Percentiles rank a stretch among this genome's conserved stretches.
phyloP scores from a whole-genome alignment of 768 basidiomycete species.

The Phylloporus rhodoxanthus region DNA sequence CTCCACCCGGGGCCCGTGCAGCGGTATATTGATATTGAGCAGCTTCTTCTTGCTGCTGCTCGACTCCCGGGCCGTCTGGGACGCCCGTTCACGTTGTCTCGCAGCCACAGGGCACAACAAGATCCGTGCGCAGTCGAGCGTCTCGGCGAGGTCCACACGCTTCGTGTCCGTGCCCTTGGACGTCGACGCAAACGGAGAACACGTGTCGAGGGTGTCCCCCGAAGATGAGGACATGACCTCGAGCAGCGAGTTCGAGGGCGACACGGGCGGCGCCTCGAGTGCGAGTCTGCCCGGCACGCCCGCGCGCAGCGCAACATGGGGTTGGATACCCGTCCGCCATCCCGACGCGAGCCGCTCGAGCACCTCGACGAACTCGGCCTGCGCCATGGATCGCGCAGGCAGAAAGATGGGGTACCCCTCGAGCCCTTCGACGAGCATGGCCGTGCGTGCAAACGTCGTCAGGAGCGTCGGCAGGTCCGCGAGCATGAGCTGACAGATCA shows the following conservation, averaged over 20 bases:
- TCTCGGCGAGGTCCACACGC: constrained; percentile 42
- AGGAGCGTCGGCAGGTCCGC: constrained; percentile 64
- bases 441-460: constrained; percentile 59
- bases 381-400: constrained; percentile 82
- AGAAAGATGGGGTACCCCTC: constrained; percentile 88
- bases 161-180: constrained; percentile 7
- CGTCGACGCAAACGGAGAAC: constrained; percentile 17
- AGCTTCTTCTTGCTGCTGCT: constrained; percentile 49
- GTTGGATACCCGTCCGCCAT: constrained; percentile 62
- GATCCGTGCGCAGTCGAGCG: constrained; percentile 65
- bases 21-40: constrained; percentile 68
- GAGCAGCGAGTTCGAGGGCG: constrained; percentile 19
- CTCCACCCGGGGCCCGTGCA: constrained; percentile 84
- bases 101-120: constrained; percentile 65
- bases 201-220: constrained; percentile 16
- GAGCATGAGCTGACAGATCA: constrained; percentile 71
- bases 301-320: constrained; percentile 42
- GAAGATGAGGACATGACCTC: constrained; percentile 25
- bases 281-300: constrained; percentile 39
- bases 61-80: constrained; percentile 44
- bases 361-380: constrained; percentile 84
- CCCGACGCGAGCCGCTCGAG: constrained; percentile 74
- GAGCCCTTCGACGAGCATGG: constrained; percentile 68
- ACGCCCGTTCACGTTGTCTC: constrained; percentile 55
- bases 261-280: constrained; percentile 33